Percentiles rank a stretch among this genome's conserved stretches.
phyloP scores from a whole-genome alignment of 768 basidiomycete species.

The Lactarius psammicola region DNA sequence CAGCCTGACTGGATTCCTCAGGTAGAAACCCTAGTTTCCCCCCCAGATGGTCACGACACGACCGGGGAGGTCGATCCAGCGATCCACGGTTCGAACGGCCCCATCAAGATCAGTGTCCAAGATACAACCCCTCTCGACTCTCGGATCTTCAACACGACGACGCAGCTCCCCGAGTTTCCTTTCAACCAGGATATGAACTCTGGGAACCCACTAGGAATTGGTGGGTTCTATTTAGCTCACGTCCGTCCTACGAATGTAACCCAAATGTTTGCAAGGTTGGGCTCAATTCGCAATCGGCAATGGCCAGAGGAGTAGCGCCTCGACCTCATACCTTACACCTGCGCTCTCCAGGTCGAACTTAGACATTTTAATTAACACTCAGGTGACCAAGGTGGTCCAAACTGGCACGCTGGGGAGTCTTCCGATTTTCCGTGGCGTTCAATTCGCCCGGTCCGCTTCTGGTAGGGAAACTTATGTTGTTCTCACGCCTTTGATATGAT shows the following conservation, averaged over 20 bases:
- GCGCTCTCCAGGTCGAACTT: background rate
- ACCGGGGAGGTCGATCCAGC: slow-evolving; percentile 30
- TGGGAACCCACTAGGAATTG: no score
- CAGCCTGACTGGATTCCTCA: background rate
- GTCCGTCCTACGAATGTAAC: background rate
- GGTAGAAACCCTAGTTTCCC: slow-evolving; percentile 7
- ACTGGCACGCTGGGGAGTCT: background rate
- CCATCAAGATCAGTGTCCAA: slow-evolving; percentile 29
- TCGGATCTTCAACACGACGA: slow-evolving; percentile 20
- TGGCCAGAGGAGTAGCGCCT: no score
- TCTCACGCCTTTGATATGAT: background rate
- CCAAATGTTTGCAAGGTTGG: no score
- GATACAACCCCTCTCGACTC: background rate
- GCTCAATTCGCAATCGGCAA: no score
- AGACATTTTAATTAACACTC: background rate
- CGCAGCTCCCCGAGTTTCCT: background rate
- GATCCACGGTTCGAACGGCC: slow-evolving; percentile 32
- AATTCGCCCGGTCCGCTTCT: no score
- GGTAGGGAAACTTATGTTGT: background rate
- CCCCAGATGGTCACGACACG: slow-evolving; percentile 27
- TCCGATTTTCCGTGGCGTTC: background rate
- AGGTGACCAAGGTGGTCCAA: background rate
- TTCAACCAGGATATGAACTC: no score
- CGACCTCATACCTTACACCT: background rate
- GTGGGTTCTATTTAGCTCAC: background rate